Evolutionary conservation across 2,329 filamentous ascomycete species (phyloP).

Genomic region (Clarireedia sp.): DNA sequence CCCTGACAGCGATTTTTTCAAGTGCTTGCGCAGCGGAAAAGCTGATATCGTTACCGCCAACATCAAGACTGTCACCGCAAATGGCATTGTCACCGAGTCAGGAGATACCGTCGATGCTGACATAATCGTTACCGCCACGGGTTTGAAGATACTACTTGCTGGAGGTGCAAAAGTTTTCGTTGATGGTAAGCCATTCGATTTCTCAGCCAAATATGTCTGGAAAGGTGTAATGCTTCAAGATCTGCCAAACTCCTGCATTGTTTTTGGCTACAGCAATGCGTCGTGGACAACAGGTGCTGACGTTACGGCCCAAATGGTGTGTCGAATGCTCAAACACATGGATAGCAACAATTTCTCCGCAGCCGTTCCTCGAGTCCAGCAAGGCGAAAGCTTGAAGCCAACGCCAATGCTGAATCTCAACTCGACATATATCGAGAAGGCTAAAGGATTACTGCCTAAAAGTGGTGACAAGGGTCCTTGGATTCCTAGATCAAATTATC

Average conservation of each 20-base stretch:
- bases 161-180: constrained; percentile 44
- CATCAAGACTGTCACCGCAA: constrained; percentile 43
- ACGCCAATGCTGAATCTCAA: constrained; percentile 18
- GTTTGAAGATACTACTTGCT: constrained; percentile 51
- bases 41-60: constrained; percentile 42
- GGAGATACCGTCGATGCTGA: constrained; percentile 45
- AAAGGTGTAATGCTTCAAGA: constrained; percentile 58
- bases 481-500: constrained; percentile 24
- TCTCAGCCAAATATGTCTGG: constrained; percentile 50
- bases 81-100: constrained; percentile 33
- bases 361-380: constrained; percentile 15
- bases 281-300: constrained; percentile 63
- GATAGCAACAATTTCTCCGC: constrained; percentile 11
- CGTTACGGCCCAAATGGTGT: constrained; percentile 20
- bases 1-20: constrained; percentile 49
- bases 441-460: constrained; percentile 18
- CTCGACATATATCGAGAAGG: constrained; percentile 24
- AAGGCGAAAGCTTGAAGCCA: constrained; percentile 10
- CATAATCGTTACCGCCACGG: constrained; percentile 63
- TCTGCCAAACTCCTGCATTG: constrained; percentile 53
- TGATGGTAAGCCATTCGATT: constrained; percentile 43
- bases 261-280: constrained; percentile 58
- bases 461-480: constrained; percentile 24
- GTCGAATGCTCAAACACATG: constrained; percentile 27
- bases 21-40: constrained; percentile 38